A percentile compares a stretch with the other conserved stretches of the same genome.
phyloP scores from a whole-genome alignment of 345 rosid genomes.

The Eucalyptus sp. region DNA sequence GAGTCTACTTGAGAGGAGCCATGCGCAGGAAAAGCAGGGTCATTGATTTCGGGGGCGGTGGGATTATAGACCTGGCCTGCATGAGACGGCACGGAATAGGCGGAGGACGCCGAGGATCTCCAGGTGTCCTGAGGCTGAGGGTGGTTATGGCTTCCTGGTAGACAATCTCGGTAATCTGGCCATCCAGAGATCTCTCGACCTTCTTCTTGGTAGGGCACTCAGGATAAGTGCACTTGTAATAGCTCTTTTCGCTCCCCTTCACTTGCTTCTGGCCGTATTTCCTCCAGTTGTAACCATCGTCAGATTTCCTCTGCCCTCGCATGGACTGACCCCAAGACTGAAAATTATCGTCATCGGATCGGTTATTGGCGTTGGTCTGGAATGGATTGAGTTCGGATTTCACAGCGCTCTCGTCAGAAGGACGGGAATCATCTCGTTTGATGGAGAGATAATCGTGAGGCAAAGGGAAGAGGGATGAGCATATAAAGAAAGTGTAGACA shows the following conservation, averaged over 20 bases:
- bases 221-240: constrained; percentile 81
- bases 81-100: neutral
- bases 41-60: constrained; percentile 9
- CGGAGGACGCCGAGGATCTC: constrained; percentile 32
- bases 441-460: neutral
- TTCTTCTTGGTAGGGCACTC: constrained; percentile 77
- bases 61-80: constrained; percentile 13
- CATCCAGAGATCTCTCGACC: constrained; percentile 70
- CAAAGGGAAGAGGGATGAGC: neutral
- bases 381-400: constrained; percentile 11
- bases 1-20: constrained; percentile 28
- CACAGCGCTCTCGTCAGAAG: neutral
- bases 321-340: constrained; percentile 11
- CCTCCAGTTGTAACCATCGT: constrained; percentile 95
- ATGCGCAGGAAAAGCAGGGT: constrained; percentile 26
- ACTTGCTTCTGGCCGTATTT: constrained; percentile 90
- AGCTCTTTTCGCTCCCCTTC: constrained; percentile 89
- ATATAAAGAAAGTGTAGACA: neutral
- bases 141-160: constrained; percentile 77
- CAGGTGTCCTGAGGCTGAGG: constrained; percentile 55
- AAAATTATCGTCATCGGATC: constrained; percentile 9
- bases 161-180: constrained; percentile 70
- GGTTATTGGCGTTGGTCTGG: constrained; percentile 14
- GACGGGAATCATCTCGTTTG: constrained; percentile 12
- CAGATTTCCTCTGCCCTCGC: neutral